Conservation (phyloP, 1,284 basidiomycete species). For the Phellopilus nigrolimitatus region DNA sequence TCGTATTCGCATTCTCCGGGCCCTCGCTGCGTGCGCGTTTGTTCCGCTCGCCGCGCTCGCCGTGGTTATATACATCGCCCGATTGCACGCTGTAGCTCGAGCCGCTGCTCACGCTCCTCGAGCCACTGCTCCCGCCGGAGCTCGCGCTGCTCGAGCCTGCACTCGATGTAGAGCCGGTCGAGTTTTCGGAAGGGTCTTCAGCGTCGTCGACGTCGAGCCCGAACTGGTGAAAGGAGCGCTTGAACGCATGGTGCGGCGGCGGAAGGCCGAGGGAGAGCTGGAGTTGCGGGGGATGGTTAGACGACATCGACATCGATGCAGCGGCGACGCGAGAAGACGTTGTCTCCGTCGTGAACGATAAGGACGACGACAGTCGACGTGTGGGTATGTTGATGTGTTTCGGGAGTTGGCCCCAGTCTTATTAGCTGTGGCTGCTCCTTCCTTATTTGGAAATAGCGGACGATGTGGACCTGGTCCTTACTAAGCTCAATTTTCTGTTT, state of each 20-base stretch:
- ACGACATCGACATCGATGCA: constrained; percentile 4
- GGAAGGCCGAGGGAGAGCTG: constrained; percentile 12
- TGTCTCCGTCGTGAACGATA: constrained; percentile 1
- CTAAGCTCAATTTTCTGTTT: too few relatives aligned
- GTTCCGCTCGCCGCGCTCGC: constrained; percentile 19
- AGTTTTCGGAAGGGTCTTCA: too few relatives aligned
- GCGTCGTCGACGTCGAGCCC: constrained; percentile 20
- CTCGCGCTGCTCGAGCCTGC: not conserved
- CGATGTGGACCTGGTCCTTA: too few relatives aligned
- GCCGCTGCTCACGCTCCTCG: not conserved
- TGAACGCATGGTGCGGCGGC: constrained; percentile 16
- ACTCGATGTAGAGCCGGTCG: too few relatives aligned
- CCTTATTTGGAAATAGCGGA: too few relatives aligned
- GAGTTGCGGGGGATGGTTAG: constrained; percentile 18
- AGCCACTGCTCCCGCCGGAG: not conserved
- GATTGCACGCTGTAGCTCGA: constrained; percentile 9
- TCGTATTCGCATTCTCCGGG: constrained; percentile 3
- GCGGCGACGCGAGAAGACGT: not conserved
- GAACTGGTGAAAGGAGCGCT: constrained; percentile 20
- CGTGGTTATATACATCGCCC: constrained; percentile 3
- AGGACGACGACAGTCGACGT: not conserved
- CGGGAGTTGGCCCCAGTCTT: constrained; percentile 1
- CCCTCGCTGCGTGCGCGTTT: constrained; percentile 21
- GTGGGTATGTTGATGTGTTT: not conserved
- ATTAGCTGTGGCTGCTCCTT: too few relatives aligned